These are phyloP conservation scores for Clarkia xantiana DNA, from an alignment of 345 rosid genomes.

Conservation along the genomic window DNA sequence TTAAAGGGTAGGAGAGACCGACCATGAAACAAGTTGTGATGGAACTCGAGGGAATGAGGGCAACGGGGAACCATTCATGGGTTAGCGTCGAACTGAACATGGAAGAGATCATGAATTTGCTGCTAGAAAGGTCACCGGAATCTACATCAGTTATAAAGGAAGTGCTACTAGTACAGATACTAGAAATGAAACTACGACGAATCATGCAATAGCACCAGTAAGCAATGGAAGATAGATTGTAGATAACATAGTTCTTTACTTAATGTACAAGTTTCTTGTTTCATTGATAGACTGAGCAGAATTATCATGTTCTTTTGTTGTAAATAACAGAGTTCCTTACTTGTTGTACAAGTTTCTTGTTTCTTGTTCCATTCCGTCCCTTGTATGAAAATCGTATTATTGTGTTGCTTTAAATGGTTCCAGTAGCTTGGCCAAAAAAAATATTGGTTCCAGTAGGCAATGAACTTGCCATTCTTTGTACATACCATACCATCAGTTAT, in stretches of 20 bases:
- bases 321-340: no score
- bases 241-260: not conserved
- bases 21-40: constrained; percentile 17
- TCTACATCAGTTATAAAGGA: not conserved
- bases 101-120: not conserved
- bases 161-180: not conserved
- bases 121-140: not conserved
- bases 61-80: constrained; percentile 5
- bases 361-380: no score
- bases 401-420: no score
- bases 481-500: no score
- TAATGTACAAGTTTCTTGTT: no score
- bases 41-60: constrained; percentile 17
- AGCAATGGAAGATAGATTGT: constrained; percentile 13
- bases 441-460: no score
- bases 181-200: constrained; percentile 7
- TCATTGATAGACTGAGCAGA: not conserved
- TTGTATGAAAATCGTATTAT: no score
- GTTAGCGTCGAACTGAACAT: not conserved
- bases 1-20: constrained; percentile 20
- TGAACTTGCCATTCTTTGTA: no score
- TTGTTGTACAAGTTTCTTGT: no score
- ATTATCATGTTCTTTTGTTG: no score
- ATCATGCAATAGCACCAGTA: constrained; percentile 2
- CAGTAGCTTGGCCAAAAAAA: no score